phyloP scores from a whole-genome alignment of 208 protist genomes.

The Leishmania aethiopica region DNA sequence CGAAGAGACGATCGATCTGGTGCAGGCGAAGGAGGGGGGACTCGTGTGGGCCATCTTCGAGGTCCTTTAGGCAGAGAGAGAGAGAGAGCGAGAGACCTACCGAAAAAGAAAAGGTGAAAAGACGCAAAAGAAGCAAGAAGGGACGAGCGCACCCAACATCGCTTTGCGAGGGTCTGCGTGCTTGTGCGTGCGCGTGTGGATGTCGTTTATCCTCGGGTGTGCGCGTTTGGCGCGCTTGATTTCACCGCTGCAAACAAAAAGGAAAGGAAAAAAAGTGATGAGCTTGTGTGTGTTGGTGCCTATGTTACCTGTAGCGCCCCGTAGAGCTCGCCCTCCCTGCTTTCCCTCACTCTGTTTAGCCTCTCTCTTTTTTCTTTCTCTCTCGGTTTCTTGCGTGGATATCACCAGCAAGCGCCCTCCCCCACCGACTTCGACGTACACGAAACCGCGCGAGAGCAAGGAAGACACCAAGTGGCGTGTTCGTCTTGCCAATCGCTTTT shows the following conservation, averaged over 20 bases:
- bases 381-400: background rate
- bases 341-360: slow-evolving; percentile 16
- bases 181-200: background rate
- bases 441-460: background rate
- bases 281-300: background rate
- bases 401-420: background rate
- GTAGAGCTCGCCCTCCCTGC: background rate
- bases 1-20: slow-evolving; percentile 60
- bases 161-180: background rate
- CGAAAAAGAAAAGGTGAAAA: background rate
- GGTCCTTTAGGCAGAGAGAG: slow-evolving; percentile 26
- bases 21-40: slow-evolving; percentile 58
- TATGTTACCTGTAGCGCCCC: background rate
- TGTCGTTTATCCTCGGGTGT: background rate
- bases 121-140: background rate
- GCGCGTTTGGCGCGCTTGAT: background rate
- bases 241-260: background rate
- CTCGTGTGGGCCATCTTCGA: slow-evolving; percentile 83
- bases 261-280: background rate
- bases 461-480: background rate
- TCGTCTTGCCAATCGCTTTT: background rate
- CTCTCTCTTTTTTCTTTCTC: background rate
- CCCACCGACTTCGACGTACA: background rate
- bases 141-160: background rate
- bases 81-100: background rate